Conservation (phyloP, 2,329 filamentous ascomycete species). For the Cercospora canescens region DNA sequence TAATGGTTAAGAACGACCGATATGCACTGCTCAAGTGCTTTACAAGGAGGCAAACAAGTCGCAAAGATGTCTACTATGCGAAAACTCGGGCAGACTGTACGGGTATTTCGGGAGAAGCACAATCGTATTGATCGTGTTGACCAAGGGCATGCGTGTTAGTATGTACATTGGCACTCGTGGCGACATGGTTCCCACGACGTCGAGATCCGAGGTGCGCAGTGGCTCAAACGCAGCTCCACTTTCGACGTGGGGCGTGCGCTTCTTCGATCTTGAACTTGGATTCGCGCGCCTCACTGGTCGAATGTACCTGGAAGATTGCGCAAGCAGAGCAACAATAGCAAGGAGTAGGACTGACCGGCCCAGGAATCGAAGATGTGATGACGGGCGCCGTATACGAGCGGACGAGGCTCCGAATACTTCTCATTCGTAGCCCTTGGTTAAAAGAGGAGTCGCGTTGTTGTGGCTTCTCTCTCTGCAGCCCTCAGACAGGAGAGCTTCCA, state of each 20-base stretch:
- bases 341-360: not conserved
- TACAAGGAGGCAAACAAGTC: not conserved
- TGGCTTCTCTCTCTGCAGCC: too few relatives aligned
- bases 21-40: not conserved
- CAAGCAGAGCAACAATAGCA: not conserved
- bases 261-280: not conserved
- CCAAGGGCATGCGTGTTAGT: not conserved
- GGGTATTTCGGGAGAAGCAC: not conserved
- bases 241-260: not conserved
- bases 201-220: constrained; percentile 7
- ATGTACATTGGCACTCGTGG: not conserved
- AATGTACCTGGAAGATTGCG: not conserved
- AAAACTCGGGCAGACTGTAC: not conserved
- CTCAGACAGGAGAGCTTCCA: too few relatives aligned
- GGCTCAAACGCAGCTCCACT: not conserved
- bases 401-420: not conserved
- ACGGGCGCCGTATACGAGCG: not conserved
- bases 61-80: not conserved
- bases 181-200: not conserved
- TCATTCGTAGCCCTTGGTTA: too few relatives aligned
- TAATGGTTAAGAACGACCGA: not conserved
- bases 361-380: not conserved
- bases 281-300: not conserved
- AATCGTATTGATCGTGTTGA: not conserved
- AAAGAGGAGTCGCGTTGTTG: too few relatives aligned